phyloP scores from a whole-genome alignment of 331 rosid genomes.

The Quercus lobata region DNA sequence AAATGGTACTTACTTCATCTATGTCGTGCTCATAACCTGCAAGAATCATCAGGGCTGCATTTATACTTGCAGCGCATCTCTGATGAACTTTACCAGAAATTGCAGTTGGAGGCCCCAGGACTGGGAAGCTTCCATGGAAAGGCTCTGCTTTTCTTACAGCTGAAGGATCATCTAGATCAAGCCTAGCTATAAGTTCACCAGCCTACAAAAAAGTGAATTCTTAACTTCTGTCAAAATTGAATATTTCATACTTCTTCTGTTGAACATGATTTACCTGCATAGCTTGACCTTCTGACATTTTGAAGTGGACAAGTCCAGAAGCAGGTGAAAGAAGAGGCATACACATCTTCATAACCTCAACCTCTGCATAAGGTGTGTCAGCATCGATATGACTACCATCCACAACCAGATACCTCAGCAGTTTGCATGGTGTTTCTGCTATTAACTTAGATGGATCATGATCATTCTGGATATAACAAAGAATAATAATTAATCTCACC shows the following conservation, averaged over 20 bases:
- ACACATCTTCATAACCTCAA: constrained; percentile 99
- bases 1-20: constrained; percentile 67
- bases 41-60: constrained; percentile 87
- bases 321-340: constrained; percentile 99
- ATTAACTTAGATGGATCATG: constrained; percentile 93
- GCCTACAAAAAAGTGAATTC: constrained; percentile 44
- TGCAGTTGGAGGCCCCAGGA: constrained; percentile 92
- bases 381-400: constrained; percentile 86
- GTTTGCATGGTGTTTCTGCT: constrained; percentile 99
- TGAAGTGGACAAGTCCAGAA: constrained; percentile 81
- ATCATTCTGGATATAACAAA: constrained; percentile 62
- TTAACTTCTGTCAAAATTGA: constrained; percentile 5
- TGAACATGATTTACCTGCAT: constrained; percentile 69
- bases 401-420: constrained; percentile 70
- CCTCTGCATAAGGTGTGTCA: constrained; percentile 96
- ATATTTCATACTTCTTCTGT: not conserved
- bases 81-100: constrained; percentile 97
- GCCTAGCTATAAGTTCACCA: constrained; percentile 94
- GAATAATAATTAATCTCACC: constrained; percentile 22
- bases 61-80: constrained; percentile 92
- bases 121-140: constrained; percentile 80
- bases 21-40: constrained; percentile 96
- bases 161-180: constrained; percentile 94
- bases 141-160: constrained; percentile 98
- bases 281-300: constrained; percentile 96